phyloP scores from a whole-genome alignment of 2,329 filamentous ascomycete species.

The Aspergillus jensenii region DNA sequence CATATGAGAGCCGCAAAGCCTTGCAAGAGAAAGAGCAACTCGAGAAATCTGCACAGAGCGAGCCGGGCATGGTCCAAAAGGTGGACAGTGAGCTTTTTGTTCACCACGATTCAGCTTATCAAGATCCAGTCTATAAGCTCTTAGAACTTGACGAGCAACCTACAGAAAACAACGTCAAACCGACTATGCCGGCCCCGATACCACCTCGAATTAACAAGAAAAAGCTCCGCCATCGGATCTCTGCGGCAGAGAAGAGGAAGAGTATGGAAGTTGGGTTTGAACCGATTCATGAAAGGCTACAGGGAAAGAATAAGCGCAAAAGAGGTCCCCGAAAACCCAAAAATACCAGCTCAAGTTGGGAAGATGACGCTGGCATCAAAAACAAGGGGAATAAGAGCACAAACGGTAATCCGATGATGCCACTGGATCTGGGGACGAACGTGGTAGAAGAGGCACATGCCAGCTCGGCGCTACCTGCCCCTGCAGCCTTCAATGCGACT shows the following conservation, averaged over 20 bases:
- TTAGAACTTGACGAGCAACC: neutral
- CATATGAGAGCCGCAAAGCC: slow-evolving; percentile 1
- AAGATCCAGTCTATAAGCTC: neutral
- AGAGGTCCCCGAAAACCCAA: too few species aligned
- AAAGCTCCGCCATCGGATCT: slow-evolving; percentile 12
- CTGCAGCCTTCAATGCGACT: slow-evolving; percentile 23
- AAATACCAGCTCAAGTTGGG: too few species aligned
- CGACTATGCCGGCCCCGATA: too few species aligned
- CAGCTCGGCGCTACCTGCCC: slow-evolving; percentile 22
- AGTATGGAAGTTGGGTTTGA: slow-evolving; percentile 17
- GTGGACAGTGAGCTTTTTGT: neutral
- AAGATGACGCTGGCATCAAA: too few species aligned
- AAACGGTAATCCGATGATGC: slow-evolving; percentile 3
- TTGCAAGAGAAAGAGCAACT: neutral
- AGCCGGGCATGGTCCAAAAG: slow-evolving; percentile 2
- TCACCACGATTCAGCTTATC: neutral
- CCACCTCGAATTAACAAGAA: neutral
- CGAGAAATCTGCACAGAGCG: neutral
- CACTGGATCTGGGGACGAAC: slow-evolving; percentile 17
- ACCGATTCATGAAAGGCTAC: neutral
- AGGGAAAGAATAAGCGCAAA: neutral
- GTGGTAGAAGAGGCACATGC: slow-evolving; percentile 27
- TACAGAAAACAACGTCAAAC: neutral
- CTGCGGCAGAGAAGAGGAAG: slow-evolving; percentile 15
- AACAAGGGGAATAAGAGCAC: too few species aligned